Base-by-base conservation (phyloP, 2,329 filamentous ascomycete genomes). In the Coniochaeta hoffmannii region DNA sequence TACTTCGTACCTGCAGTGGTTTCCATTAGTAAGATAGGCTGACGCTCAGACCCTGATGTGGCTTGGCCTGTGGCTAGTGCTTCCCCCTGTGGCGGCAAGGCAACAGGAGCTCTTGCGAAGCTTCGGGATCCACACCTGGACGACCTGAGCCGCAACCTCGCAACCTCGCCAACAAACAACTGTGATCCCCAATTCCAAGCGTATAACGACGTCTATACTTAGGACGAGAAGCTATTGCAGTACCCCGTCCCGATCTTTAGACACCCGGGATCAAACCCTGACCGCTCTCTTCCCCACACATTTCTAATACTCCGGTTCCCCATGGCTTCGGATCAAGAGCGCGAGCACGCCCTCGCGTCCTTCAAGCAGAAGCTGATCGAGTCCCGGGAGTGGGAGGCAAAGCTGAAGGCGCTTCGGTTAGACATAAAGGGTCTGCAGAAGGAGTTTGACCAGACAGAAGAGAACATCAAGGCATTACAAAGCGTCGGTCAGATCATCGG, bases 401-500 rank as follows among this genome's bases (percentile, higher is more conserved):
- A 97, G 81, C 83, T 99, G 59, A 99, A 97, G 79, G 84, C 87
- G 54, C 78, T 99, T 65, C 89, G 94, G 60, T 78, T 96, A 74
- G 94, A 97, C 64, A 97, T 99, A 73, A 99, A 97, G 78, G 90
- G 88, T 58, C 76, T 97, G 55, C 90, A 96, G 71, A 91, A 89
- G 69, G 92, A 97, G 66, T 99, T 92, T 68, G 93, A 99, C 71
- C 86, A 93, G 63, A 97, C 94, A 54, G 94, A 99, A 71, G 95
- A 99, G 63, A 97, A 97, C 77, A 97, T 99, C 80, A 99, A 99
- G 80, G 94, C 94, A 63, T 78, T 99, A 68, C 94, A 99, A 78
- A 97, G 94, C 72, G 94, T 99, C 55, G 94, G 94, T 53, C 94
- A 99, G 77, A 99, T 99, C 73, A 97, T 99, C 72, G 94, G 94